A percentile compares a stretch with the other conserved stretches of the same genome.
Conservation (phyloP, 2,329 filamentous ascomycete genomes). For the Aspergillus fructus region DNA sequence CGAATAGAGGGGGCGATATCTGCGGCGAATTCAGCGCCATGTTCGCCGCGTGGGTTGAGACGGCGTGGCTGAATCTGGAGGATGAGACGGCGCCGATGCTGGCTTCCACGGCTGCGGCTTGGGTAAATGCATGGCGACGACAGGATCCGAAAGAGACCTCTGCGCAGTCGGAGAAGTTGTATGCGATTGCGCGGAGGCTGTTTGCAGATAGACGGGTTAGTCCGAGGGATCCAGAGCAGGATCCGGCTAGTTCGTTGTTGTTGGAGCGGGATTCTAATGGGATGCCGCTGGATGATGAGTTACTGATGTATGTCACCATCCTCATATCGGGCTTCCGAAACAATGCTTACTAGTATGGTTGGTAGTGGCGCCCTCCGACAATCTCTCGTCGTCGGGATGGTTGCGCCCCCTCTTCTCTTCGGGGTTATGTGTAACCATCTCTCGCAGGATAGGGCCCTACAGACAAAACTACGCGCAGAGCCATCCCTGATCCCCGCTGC, state of each 20-base stretch:
- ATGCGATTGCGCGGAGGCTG: constrained; percentile 7
- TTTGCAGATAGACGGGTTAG: constrained; percentile 5
- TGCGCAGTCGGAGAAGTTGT: constrained; percentile 7
- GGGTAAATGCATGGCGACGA: constrained; percentile 13
- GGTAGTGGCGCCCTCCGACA: constrained; percentile 11
- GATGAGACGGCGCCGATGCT: constrained; percentile 12
- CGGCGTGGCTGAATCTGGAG: constrained; percentile 12
- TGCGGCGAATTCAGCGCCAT: constrained; percentile 11
- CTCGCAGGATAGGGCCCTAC: constrained; percentile 4
- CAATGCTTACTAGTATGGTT: no score
- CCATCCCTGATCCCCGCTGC: constrained; percentile 10
- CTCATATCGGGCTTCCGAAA: not conserved
- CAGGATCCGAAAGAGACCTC: constrained; percentile 11
- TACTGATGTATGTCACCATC: not conserved
- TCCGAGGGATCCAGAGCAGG: constrained; percentile 10
- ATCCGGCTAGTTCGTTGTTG: constrained; percentile 11
- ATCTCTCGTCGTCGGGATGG: constrained; percentile 15
- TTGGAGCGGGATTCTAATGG: constrained; percentile 5
- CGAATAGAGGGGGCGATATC: not conserved
- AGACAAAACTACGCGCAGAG: not conserved
- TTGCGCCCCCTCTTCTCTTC: constrained; percentile 12
- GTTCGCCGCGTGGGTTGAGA: constrained; percentile 15
- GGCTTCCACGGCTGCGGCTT: constrained; percentile 9
- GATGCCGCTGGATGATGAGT: constrained; percentile 1
- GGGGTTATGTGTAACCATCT: constrained; percentile 13